These are phyloP conservation scores for Chalaropsis ovoidea DNA, from an alignment of 2,329 filamentous ascomycete genomes.

Conservation along the genomic window DNA sequence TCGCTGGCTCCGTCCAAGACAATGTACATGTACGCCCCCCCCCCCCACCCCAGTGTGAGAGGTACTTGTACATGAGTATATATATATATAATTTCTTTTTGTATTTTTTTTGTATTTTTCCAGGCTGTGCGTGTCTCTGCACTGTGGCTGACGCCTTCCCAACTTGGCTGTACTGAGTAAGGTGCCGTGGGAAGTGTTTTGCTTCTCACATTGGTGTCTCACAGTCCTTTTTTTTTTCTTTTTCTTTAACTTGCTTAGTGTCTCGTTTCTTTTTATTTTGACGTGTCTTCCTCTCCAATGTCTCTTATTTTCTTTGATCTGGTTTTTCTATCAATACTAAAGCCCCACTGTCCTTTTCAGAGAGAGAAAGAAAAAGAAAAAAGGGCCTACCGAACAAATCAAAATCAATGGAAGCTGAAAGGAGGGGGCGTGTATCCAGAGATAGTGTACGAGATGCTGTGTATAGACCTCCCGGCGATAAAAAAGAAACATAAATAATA, in stretches of 20 bases:
- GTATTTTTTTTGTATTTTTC: too few relatives aligned
- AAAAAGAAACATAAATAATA: not conserved
- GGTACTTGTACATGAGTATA: not conserved
- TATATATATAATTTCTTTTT: too few relatives aligned
- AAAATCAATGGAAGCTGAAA: constrained; percentile 1
- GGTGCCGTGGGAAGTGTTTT: not conserved
- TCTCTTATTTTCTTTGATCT: not conserved
- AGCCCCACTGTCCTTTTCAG: not conserved
- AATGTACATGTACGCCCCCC: not conserved
- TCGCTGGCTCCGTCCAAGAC: not conserved
- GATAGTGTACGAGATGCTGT: not conserved
- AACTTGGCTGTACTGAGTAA: not conserved
- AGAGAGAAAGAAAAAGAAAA: not conserved
- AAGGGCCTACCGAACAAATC: constrained; percentile 4
- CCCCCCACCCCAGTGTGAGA: too few relatives aligned
- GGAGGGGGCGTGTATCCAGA: not conserved
- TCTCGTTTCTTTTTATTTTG: not conserved
- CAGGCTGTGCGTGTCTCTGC: too few relatives aligned
- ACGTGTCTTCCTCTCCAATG: constrained; percentile 10
- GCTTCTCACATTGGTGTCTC: not conserved
- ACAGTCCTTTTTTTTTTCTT: not conserved
- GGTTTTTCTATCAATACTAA: not conserved
- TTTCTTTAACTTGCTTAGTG: not conserved
- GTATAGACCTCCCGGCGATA: too few relatives aligned
- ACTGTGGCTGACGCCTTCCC: too few relatives aligned